A percentile compares a stretch with the other conserved stretches of the same genome.
These are phyloP conservation scores for Fusarium domesticum DNA, from an alignment of 2,329 filamentous ascomycete species.

Conservation along the genomic window DNA sequence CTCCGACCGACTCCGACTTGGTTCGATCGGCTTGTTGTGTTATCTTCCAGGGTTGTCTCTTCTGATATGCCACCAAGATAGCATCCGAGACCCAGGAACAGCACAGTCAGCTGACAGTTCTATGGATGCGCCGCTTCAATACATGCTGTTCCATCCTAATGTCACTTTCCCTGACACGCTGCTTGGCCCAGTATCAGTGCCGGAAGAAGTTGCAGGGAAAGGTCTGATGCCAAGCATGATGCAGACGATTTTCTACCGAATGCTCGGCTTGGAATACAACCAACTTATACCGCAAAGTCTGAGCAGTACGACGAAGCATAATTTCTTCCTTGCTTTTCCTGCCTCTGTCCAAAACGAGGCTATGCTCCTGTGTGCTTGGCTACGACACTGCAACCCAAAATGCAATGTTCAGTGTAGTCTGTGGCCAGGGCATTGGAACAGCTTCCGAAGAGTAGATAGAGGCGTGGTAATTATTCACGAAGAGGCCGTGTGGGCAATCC, in stretches of 20 bases:
- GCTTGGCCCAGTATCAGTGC: slow-evolving; percentile 26
- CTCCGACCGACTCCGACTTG: slow-evolving; percentile 35
- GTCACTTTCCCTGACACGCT: slow-evolving; percentile 16
- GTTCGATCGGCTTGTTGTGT: slow-evolving; percentile 37
- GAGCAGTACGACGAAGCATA: slow-evolving; percentile 18
- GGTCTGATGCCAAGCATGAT: slow-evolving; percentile 17
- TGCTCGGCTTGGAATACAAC: slow-evolving; percentile 35
- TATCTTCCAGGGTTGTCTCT: slow-evolving; percentile 34
- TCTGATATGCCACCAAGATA: slow-evolving; percentile 39
- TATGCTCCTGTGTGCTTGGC: slow-evolving; percentile 44
- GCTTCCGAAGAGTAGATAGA: slow-evolving; percentile 36
- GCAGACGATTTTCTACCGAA: slow-evolving; percentile 25
- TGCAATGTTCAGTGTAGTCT: slow-evolving; percentile 44
- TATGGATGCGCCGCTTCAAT: slow-evolving; percentile 28
- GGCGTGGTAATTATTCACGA: slow-evolving; percentile 47
- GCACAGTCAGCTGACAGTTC: neutral
- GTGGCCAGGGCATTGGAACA: slow-evolving; percentile 45
- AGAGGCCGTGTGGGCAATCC: slow-evolving; percentile 36
- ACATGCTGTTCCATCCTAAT: slow-evolving; percentile 37
- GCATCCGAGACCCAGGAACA: slow-evolving; percentile 35
- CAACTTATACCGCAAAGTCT: slow-evolving; percentile 26
- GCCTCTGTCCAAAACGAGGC: slow-evolving; percentile 33
- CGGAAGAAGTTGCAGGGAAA: slow-evolving; percentile 1
- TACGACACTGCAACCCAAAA: slow-evolving; percentile 38
- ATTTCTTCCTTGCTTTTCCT: slow-evolving; percentile 52